Conservation (phyloP, 2,329 filamentous ascomycete species). For the Aureobasidium zeae region DNA sequence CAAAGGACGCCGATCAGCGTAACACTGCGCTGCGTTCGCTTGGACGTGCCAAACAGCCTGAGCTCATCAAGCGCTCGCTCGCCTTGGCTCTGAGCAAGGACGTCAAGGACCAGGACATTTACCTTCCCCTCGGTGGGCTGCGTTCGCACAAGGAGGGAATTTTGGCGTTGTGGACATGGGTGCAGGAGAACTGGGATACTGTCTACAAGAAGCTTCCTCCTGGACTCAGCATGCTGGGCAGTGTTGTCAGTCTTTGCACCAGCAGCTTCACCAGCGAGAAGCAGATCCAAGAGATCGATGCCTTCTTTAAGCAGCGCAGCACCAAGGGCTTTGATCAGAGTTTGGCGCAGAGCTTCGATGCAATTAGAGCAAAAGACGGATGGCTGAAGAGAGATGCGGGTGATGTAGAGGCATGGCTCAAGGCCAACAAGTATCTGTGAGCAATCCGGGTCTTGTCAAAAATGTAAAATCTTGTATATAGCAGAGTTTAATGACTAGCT, state of each 20-base stretch:
- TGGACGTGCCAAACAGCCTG: conserved; percentile 66
- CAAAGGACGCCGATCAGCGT: conserved; percentile 74
- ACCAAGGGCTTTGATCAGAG: conserved; percentile 83
- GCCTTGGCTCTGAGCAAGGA: conserved; percentile 65
- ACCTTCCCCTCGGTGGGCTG: conserved; percentile 74
- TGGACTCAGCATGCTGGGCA: conserved; percentile 75
- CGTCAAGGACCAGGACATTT: conserved; percentile 90
- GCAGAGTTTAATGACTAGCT: neutral
- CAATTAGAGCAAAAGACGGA: conserved; percentile 71
- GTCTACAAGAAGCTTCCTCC: conserved; percentile 74
- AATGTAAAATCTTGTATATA: no score
- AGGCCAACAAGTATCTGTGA: conserved; percentile 53
- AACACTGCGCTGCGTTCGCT: conserved; percentile 81
- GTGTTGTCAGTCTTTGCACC: conserved; percentile 73
- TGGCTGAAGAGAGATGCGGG: conserved; percentile 69
- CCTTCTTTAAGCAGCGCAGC: conserved; percentile 73
- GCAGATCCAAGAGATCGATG: conserved; percentile 65
- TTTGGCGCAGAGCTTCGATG: conserved; percentile 80
- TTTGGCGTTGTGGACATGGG: conserved; percentile 69
- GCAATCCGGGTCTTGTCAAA: neutral
- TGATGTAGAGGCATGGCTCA: conserved; percentile 67
- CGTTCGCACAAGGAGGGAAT: conserved; percentile 70
- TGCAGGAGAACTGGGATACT: conserved; percentile 81
- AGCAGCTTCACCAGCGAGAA: conserved; percentile 68
- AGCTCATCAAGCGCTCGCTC: conserved; percentile 74